Evolutionary conservation across 805 yeast species (phyloP).

Genomic region (Yamadazyma akitaensis): DNA sequence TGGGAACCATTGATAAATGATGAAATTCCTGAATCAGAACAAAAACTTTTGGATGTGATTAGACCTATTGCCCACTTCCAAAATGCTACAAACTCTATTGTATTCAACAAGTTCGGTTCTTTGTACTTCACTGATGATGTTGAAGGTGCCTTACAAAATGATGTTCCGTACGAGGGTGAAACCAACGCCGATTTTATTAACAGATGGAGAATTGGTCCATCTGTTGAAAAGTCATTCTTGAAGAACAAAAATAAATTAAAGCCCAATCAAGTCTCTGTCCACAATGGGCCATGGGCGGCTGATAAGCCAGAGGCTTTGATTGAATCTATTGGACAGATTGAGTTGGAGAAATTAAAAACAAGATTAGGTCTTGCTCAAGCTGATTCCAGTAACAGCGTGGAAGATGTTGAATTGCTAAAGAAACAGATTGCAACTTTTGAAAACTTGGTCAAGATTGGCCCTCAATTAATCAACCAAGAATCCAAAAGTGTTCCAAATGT

Average conservation of each 20-base stretch:
- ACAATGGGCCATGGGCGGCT: slow-evolving; percentile 76
- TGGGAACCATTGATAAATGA: slow-evolving; percentile 85
- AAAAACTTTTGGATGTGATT: slow-evolving; percentile 56
- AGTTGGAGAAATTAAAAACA: slow-evolving; percentile 56
- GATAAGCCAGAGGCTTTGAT: slow-evolving; percentile 60
- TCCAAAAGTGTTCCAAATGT: slow-evolving; percentile 59
- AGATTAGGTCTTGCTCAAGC: slow-evolving; percentile 55
- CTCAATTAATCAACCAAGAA: slow-evolving; percentile 53
- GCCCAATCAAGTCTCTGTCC: slow-evolving; percentile 45
- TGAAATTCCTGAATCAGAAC: slow-evolving; percentile 44
- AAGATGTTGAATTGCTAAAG: slow-evolving; percentile 40
- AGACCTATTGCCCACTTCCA: slow-evolving; percentile 72
- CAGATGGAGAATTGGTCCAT: slow-evolving; percentile 92
- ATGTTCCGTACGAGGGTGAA: slow-evolving; percentile 55
- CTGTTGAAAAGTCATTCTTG: slow-evolving; percentile 75
- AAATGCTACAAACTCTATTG: slow-evolving; percentile 48
- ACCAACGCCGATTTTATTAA: slow-evolving; percentile 47
- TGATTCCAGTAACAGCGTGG: slow-evolving; percentile 46
- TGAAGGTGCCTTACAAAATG: slow-evolving; percentile 37
- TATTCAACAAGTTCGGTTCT: slow-evolving; percentile 76
- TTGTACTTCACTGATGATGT: slow-evolving; percentile 76
- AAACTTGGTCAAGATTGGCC: slow-evolving; percentile 54
- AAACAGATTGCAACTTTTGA: slow-evolving; percentile 60
- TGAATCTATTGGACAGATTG: slow-evolving; percentile 60
- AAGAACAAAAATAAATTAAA: slow-evolving; percentile 57